Percentiles rank a stretch among this genome's conserved stretches.
These are phyloP conservation scores for Tetraselmis chui DNA, from an alignment of 139 green algal genomes.

Conservation along the genomic window DNA sequence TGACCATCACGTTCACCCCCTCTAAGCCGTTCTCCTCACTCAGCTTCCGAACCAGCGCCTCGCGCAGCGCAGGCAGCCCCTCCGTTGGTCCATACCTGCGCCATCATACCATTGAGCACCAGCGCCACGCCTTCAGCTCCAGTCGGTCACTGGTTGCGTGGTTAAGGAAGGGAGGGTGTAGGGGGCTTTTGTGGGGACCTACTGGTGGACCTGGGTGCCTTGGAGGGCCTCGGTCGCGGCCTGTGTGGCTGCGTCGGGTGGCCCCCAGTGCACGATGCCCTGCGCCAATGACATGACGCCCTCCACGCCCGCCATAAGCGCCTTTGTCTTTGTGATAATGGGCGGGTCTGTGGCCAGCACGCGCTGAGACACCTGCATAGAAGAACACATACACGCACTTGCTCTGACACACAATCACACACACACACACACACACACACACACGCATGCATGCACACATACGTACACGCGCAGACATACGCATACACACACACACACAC, in stretches of 20 bases:
- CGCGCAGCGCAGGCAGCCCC: conserved; percentile 64
- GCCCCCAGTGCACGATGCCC: conserved; percentile 78
- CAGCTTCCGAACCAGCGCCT: conserved; percentile 70
- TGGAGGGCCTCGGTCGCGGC: conserved; percentile 19
- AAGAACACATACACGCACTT: too few relatives aligned
- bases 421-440: too few relatives aligned
- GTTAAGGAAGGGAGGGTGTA: background rate
- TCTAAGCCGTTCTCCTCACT: conserved; percentile 56
- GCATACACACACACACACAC: too few relatives aligned
- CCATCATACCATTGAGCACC: too few relatives aligned
- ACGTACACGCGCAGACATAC: too few relatives aligned
- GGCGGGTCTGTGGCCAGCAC: conserved; percentile 61
- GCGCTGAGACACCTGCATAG: conserved; percentile 50
- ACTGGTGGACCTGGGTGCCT: background rate
- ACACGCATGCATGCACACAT: too few relatives aligned
- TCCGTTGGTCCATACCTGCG: conserved; percentile 60
- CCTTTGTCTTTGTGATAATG: conserved; percentile 64
- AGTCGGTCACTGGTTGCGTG: too few relatives aligned
- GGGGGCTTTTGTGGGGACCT: background rate
- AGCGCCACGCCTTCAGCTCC: too few relatives aligned
- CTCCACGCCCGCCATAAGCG: conserved; percentile 35
- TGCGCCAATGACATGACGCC: conserved; percentile 61
- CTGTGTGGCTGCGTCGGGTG: conserved; percentile 52
- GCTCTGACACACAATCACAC: too few relatives aligned
- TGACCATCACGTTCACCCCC: conserved; percentile 80